phyloP scores from a whole-genome alignment of 352 stramenopile species.

The Pythium dissotocum region DNA sequence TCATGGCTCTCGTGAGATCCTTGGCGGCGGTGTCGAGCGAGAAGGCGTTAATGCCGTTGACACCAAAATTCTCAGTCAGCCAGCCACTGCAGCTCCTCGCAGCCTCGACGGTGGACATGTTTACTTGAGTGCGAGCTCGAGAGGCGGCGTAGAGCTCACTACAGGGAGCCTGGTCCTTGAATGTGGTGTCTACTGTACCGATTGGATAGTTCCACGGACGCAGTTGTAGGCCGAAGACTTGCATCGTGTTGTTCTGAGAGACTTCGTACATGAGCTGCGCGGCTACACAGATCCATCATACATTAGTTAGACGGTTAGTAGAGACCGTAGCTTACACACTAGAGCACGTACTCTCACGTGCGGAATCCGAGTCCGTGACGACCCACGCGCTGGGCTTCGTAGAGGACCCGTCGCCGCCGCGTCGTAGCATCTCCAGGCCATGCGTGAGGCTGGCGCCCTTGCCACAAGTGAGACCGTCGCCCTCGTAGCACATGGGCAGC shows the following conservation, averaged over 20 bases:
- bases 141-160: neutral
- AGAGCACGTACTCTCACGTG: neutral
- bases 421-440: neutral
- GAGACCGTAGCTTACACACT: too few relatives aligned
- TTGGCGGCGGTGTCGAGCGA: slow-evolving; percentile 4
- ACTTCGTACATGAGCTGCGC: slow-evolving; percentile 6
- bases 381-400: slow-evolving; percentile 4
- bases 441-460: neutral
- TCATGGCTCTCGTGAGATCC: neutral
- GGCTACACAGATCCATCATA: neutral
- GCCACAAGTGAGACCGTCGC: neutral
- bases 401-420: neutral
- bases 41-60: neutral
- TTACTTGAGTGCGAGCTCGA: neutral
- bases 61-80: neutral
- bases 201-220: slow-evolving; percentile 4
- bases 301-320: too few relatives aligned
- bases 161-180: neutral
- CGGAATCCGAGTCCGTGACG: neutral
- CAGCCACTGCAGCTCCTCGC: neutral
- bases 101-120: neutral
- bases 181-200: neutral
- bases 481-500: slow-evolving; percentile 4
- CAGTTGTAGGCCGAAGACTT: slow-evolving; percentile 3
- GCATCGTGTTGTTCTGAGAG: neutral